These are phyloP conservation scores for Hypoxylon rubiginosum DNA, from an alignment of 2,329 filamentous ascomycete genomes.

Conservation along the genomic window DNA sequence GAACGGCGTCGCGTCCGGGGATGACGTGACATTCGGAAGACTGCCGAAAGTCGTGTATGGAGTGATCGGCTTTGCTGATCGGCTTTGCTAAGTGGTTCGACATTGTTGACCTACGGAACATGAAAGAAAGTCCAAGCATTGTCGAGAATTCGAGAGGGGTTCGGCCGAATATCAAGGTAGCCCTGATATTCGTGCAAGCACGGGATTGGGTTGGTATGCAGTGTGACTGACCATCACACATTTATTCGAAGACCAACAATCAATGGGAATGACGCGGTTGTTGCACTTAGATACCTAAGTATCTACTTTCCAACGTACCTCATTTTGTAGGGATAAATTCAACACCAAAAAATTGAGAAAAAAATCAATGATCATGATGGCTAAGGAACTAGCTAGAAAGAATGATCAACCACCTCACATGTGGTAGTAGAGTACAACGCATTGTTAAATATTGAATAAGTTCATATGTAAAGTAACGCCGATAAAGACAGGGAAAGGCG, in stretches of 20 bases:
- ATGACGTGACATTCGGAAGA: constrained; percentile 31
- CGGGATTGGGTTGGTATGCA: neutral
- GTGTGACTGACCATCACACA: constrained; percentile 6
- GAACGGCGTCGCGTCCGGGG: constrained; percentile 31
- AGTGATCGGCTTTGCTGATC: constrained; percentile 14
- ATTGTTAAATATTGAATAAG: neutral
- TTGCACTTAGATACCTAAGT: neutral
- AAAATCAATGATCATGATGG: neutral
- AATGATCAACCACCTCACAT: neutral
- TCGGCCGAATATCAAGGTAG: constrained; percentile 4
- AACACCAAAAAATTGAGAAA: neutral
- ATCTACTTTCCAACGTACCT: too few relatives aligned
- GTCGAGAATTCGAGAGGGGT: neutral
- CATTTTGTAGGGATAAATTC: neutral
- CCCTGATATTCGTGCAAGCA: neutral
- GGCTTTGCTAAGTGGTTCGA: constrained; percentile 7
- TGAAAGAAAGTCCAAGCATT: neutral
- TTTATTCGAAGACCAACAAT: constrained; percentile 11
- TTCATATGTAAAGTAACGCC: neutral
- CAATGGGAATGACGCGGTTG: neutral
- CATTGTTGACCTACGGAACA: neutral
- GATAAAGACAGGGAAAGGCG: neutral
- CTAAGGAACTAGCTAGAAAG: too few relatives aligned
- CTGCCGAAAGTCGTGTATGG: constrained; percentile 5
- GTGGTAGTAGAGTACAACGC: neutral